A percentile compares a stretch with the other conserved stretches of the same genome.
Conservation (phyloP, 192 early-diverging fungal species). For the Mortierella hygrophila region DNA sequence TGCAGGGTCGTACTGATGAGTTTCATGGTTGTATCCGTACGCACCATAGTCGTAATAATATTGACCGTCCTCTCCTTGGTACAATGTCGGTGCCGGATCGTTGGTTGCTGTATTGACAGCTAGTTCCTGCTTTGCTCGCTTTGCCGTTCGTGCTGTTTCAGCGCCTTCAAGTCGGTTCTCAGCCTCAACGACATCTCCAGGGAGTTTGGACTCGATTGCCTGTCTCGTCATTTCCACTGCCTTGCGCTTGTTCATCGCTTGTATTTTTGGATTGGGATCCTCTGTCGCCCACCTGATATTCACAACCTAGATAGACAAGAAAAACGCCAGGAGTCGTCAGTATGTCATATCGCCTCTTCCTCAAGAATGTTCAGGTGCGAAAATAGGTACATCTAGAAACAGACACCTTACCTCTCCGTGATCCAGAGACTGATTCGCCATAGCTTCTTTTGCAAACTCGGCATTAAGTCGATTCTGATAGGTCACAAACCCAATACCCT, state of each 20-base stretch:
- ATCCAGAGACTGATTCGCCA: constrained; percentile 85
- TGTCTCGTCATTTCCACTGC: constrained; percentile 69
- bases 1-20: constrained; percentile 39
- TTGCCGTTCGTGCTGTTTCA: background rate
- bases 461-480: constrained; percentile 78
- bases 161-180: constrained; percentile 30
- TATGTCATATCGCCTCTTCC: too few species aligned
- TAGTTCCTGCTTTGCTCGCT: background rate
- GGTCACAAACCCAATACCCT: constrained; percentile 87
- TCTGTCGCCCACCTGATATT: constrained; percentile 88
- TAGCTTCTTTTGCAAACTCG: constrained; percentile 93
- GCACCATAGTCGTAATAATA: constrained; percentile 54
- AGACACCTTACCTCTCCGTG: constrained; percentile 69
- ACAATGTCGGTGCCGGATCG: constrained; percentile 5
- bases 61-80: constrained; percentile 35
- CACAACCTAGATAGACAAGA: constrained; percentile 41
- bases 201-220: constrained; percentile 68
- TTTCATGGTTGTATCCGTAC: constrained; percentile 51
- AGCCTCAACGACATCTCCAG: constrained; percentile 55
- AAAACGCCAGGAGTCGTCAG: background rate
- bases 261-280: constrained; percentile 76
- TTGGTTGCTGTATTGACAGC: background rate
- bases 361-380: background rate
- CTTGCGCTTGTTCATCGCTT: constrained; percentile 67
- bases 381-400: background rate